Evolutionary conservation across 768 basidiomycete species (phyloP).

Genomic region (Cantharellus anzutake): DNA sequence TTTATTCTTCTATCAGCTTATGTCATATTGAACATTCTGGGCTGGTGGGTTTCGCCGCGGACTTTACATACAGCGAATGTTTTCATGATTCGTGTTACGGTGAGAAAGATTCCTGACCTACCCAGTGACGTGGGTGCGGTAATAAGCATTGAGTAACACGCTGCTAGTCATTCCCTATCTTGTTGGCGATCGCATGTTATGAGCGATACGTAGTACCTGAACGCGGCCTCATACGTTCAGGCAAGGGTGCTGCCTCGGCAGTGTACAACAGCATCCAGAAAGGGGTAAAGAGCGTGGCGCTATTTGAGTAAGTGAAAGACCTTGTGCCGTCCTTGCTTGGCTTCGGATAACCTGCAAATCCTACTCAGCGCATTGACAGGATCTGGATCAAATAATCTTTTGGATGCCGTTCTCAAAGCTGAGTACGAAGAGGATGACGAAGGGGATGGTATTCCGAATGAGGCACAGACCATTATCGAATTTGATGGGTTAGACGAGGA

Average conservation of each 20-base stretch:
- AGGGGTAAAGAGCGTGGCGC: neutral
- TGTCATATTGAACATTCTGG: slow-evolving; percentile 57
- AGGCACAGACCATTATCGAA: no score
- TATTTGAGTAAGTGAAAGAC: neutral
- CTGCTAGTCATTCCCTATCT: slow-evolving; percentile 48
- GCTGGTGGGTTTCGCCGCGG: slow-evolving; percentile 55
- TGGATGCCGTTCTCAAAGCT: slow-evolving; percentile 64
- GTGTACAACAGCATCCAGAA: slow-evolving; percentile 35
- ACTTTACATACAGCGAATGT: slow-evolving; percentile 72
- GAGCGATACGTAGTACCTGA: slow-evolving; percentile 50
- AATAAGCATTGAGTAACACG: neutral
- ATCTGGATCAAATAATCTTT: slow-evolving; percentile 41
- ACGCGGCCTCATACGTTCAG: slow-evolving; percentile 29
- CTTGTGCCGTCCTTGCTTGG: neutral
- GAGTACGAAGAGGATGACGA: slow-evolving; percentile 17
- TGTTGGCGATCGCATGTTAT: slow-evolving; percentile 57
- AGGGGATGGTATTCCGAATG: neutral
- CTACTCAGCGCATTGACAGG: slow-evolving; percentile 37
- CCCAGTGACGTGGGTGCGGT: neutral
- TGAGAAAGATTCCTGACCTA: slow-evolving; percentile 15
- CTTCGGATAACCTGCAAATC: neutral
- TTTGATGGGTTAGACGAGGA: no score
- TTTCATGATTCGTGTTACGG: slow-evolving; percentile 67
- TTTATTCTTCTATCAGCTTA: slow-evolving; percentile 28
- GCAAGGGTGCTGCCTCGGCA: slow-evolving; percentile 32